Base-by-base conservation (phyloP, 1,284 basidiomycete species). In the Boletus subluridellus region DNA sequence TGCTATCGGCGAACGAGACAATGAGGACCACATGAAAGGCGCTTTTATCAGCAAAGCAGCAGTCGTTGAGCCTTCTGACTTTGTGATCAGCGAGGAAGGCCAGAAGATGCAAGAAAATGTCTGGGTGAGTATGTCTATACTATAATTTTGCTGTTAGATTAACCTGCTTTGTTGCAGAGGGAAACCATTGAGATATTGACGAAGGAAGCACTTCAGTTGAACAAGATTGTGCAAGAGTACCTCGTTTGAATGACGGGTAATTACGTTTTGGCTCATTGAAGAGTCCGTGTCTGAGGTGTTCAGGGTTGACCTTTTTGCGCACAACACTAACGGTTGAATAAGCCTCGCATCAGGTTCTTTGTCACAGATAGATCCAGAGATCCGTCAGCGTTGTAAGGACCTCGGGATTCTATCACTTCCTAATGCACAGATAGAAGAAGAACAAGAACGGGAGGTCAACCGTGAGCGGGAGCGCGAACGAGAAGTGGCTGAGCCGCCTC, bases 1-100 rank as follows among this genome's bases (percentile, higher is more conserved):
- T 11, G 71, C 75, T 0, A 41, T 76, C 3, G 69, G 66, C 5
- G 63, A 55, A 42, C 49, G 55, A 34, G 54, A 62, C 8, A 24
- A 62, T 11, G 71, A 73, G 21, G 73, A 72, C n/a, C 60, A 60
- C 41, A 59, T 81, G 61, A 72, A 73, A 15, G 81, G 79, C 1
- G 74, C 67, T 11, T 82, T 71, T 55, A 52, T 80, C 4, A 65
- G 60, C 26, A 44, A 49, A 0, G 61, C 66, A 12, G 30, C 62
- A 1, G 63, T 79, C 4, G 54, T 58, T 8, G 78, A 82, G 56
- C 74, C 78, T 2, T 77, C 80, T 35, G 78, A 82, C 65, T 79
- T 74, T 55, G 74, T 79, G 1, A 58, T 82, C 2, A 75, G 77
- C 28, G 64, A 76, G 12, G 71, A 77, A 26, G 82, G 82, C 0